Evolutionary conservation across 2,329 filamentous ascomycete genomes (phyloP), one percentile per base, ranked within the genome.

Genomic region (Zalaria sp.): DNA sequence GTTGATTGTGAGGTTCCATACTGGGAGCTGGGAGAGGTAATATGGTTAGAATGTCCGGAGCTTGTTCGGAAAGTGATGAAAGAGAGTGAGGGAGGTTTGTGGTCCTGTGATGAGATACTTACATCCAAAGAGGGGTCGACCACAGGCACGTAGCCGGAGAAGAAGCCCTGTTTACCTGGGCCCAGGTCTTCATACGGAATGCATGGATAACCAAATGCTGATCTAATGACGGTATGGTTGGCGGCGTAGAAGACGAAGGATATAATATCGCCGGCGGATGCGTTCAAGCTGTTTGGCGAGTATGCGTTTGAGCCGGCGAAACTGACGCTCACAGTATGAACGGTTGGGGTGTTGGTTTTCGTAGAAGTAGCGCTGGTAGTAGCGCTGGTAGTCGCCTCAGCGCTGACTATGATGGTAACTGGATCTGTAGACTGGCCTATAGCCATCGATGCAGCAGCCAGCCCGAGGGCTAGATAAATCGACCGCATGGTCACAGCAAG

Each of bases 1-100:
- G 49, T 81, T 81, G 43, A 83, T 63, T 18, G 54, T 57, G 8
- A 58, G 37, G 31, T 57, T 57, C 51, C 52, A 57, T 7, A 47
- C 50, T 25, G 51, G 48, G 5, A 47, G 43, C 47, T 52, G 34
- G 37, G 6, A 39, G 10, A 4, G 3, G n/a, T 42, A 25, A 44
- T 18, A n/a, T n/a, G n/a, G n/a, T n/a, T n/a, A n/a, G n/a, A n/a
- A n/a, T n/a, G n/a, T n/a, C n/a, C n/a, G n/a, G n/a, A n/a, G n/a
- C n/a, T n/a, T n/a, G n/a, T n/a, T n/a, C 7, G 25, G 25, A 37
- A 27, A 29, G 5, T 5, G 40, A 41, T 25, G 18, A 7, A 25
- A 11, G 11, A 8, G 9, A 27, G 25, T 34, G 11, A 7, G 27
- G 29, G 5, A 37, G 2, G 8, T 7, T 25, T 9, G 29, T 11